Percentiles rank a stretch among this genome's conserved stretches.
Evolutionary conservation across 2,329 filamentous ascomycete genomes (phyloP).

Genomic region (Corynespora cassiicola): DNA sequence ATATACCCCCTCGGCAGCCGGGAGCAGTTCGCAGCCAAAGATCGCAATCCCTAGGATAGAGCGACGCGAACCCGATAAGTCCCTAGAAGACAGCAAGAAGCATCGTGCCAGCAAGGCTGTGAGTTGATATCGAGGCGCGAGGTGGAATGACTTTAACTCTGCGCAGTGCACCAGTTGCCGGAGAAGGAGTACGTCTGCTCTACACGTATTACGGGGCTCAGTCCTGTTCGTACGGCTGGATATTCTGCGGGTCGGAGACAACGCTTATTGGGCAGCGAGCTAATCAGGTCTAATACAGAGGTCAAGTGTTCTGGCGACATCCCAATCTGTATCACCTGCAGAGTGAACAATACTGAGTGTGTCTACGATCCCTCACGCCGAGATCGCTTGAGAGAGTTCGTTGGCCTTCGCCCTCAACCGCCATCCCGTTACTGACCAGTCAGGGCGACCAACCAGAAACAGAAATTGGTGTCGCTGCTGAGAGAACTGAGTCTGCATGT

Average conservation of each 20-base stretch:
- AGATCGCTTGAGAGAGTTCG: constrained; percentile 31
- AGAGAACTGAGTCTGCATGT: constrained; percentile 22
- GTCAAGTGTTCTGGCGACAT: constrained; percentile 31
- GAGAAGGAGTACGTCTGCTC: constrained; percentile 22
- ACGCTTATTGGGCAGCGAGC: too few species aligned
- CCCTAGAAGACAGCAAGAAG: neutral
- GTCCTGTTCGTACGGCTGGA: constrained; percentile 25
- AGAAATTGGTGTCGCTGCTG: constrained; percentile 21
- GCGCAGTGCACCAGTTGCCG: constrained; percentile 22
- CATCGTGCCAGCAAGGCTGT: constrained; percentile 20
- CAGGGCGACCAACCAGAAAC: constrained; percentile 29
- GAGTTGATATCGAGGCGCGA: too few species aligned
- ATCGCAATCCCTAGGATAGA: constrained; percentile 5
- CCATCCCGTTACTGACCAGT: neutral
- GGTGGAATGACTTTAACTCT: too few species aligned
- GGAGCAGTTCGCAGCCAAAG: neutral
- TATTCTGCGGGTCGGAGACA: too few species aligned
- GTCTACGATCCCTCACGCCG: constrained; percentile 30
- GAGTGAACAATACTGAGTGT: constrained; percentile 16
- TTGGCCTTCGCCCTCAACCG: neutral
- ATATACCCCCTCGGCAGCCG: too few species aligned
- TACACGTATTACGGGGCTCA: neutral
- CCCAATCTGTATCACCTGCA: constrained; percentile 26
- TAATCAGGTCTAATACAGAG: constrained; percentile 13
- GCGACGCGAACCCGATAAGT: neutral